These are phyloP conservation scores for Staphylotrichum longicolle DNA, from an alignment of 495 filamentous ascomycete species.

Conservation along the genomic window DNA sequence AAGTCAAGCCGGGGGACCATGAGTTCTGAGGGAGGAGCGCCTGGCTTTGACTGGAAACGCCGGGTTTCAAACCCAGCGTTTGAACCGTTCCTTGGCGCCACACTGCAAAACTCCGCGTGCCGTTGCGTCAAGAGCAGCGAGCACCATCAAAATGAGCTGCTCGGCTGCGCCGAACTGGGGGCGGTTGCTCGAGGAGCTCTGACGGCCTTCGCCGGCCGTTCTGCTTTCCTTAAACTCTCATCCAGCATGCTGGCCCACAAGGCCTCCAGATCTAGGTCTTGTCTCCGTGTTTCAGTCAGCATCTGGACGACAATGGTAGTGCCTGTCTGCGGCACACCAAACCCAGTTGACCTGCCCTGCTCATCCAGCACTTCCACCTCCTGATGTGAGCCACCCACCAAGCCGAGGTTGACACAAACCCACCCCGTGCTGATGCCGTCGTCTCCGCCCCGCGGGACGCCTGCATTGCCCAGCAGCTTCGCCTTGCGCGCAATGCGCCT, in stretches of 20 bases:
- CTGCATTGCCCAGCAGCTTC: slow-evolving; percentile 62
- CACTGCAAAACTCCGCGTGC: too few relatives aligned
- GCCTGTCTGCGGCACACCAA: slow-evolving; percentile 62
- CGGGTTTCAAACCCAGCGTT: too few relatives aligned
- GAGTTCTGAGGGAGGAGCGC: too few relatives aligned
- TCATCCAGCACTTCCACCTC: slow-evolving; percentile 42
- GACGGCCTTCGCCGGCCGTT: slow-evolving; percentile 8
- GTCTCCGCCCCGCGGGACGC: slow-evolving; percentile 51
- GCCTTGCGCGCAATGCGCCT: slow-evolving; percentile 75
- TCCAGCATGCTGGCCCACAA: slow-evolving; percentile 60
- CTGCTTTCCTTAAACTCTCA: slow-evolving; percentile 23
- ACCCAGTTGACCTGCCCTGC: slow-evolving; percentile 63
- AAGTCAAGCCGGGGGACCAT: too few relatives aligned
- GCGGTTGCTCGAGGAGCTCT: background rate
- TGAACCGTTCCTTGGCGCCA: too few relatives aligned
- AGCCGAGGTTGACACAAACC: slow-evolving; percentile 90
- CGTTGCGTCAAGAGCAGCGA: too few relatives aligned
- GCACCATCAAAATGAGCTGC: too few relatives aligned
- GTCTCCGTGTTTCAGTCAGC: slow-evolving; percentile 80
- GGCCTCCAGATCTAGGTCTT: slow-evolving; percentile 76
- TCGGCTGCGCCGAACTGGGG: background rate
- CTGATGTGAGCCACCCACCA: slow-evolving; percentile 53
- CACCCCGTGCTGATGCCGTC: slow-evolving; percentile 89
- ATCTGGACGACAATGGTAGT: slow-evolving; percentile 77
- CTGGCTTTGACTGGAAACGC: too few relatives aligned